Conservation (phyloP, 768 basidiomycete genomes). For the Pisolithus microcarpus region DNA sequence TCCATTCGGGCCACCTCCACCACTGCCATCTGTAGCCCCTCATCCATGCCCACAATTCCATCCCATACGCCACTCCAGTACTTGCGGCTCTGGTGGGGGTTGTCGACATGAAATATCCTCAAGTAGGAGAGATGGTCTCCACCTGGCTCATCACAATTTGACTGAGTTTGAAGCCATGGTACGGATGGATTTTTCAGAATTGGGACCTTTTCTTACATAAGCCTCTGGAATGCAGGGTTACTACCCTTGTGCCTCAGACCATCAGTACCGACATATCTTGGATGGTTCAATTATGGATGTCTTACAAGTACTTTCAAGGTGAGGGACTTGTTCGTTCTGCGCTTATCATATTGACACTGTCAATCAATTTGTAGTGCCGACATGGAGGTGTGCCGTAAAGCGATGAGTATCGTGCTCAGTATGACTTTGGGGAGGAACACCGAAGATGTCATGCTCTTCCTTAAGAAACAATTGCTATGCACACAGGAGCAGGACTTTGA, state of each 20-base stretch:
- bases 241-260: too few species aligned
- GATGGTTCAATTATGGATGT: constrained; percentile 95
- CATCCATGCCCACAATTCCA: constrained; percentile 74
- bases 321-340: constrained; percentile 1
- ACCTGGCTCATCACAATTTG: too few species aligned
- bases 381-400: constrained; percentile 93
- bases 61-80: constrained; percentile 57
- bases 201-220: too few species aligned
- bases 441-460: constrained; percentile 91
- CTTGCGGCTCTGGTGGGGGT: too few species aligned
- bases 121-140: too few species aligned
- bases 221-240: too few species aligned
- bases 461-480: constrained; percentile 95
- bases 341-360: background rate
- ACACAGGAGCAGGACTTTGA: constrained; percentile 90
- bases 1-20: constrained; percentile 92
- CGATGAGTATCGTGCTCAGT: constrained; percentile 79
- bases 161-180: too few species aligned
- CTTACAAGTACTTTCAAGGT: constrained; percentile 89
- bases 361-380: constrained; percentile 55
- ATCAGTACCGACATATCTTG: constrained; percentile 64
- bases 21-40: constrained; percentile 90
- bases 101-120: too few species aligned
- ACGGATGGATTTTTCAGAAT: too few species aligned
- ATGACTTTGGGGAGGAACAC: constrained; percentile 94